Conservation (phyloP, 306 rosid species). For the Cyamopsis tetragonoloba region DNA sequence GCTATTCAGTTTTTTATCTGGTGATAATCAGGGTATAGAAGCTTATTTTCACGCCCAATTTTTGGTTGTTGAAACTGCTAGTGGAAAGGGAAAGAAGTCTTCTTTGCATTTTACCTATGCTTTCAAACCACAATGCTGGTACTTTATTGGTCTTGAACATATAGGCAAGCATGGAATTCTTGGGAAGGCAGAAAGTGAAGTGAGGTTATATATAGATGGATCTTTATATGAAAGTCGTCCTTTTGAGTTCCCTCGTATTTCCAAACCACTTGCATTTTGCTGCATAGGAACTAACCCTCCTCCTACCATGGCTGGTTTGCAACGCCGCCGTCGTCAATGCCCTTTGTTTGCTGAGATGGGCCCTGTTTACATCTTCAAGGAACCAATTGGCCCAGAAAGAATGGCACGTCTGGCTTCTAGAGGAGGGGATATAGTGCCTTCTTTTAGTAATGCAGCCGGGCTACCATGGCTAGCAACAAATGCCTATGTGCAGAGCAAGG, state of each 20-base stretch:
- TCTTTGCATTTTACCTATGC: slow-evolving; percentile 96
- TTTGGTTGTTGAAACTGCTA: slow-evolving; percentile 93
- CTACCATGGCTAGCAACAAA: slow-evolving; percentile 87
- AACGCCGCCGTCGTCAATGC: slow-evolving; percentile 97
- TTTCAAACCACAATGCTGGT: slow-evolving; percentile 99
- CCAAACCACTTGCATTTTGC: slow-evolving; percentile 94
- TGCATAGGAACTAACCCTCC: slow-evolving; percentile 99
- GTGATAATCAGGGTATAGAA: slow-evolving; percentile 98
- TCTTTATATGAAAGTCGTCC: slow-evolving; percentile 89
- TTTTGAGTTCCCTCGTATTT: slow-evolving; percentile 95
- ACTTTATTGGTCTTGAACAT: slow-evolving; percentile 93
- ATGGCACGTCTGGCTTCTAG: slow-evolving; percentile 88
- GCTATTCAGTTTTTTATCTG: slow-evolving; percentile 84
- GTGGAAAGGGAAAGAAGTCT: slow-evolving; percentile 93
- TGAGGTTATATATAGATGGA: slow-evolving; percentile 86
- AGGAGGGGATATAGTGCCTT: slow-evolving; percentile 92
- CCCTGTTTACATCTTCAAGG: slow-evolving; percentile 93
- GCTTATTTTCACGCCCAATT: slow-evolving; percentile 99
- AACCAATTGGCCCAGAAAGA: slow-evolving; percentile 87
- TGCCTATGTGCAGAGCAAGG: slow-evolving; percentile 57
- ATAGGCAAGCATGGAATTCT: slow-evolving; percentile 88
- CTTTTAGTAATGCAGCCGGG: slow-evolving; percentile 94
- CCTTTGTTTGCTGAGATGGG: slow-evolving; percentile 99
- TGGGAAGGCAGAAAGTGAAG: slow-evolving; percentile 93
- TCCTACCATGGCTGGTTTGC: slow-evolving; percentile 99